A percentile compares a stretch with the other conserved stretches of the same genome.
Conservation (phyloP, 768 basidiomycete species). For the Amanita molliuscula region DNA sequence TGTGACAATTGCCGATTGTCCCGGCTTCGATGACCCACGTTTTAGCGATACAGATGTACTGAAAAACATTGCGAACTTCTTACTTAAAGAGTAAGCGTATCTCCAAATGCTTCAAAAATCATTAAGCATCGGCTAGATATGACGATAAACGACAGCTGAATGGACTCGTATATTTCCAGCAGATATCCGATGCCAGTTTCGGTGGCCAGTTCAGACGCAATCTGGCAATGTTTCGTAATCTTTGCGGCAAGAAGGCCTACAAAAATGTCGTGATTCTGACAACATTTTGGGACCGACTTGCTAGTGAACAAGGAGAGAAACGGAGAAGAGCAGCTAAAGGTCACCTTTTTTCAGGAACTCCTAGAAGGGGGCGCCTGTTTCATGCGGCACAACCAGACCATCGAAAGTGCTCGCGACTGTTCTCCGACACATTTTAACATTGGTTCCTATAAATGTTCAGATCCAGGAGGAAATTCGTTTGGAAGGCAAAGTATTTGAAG, state of each 20-base stretch:
- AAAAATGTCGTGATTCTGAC: slow-evolving; percentile 35
- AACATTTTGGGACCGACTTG: slow-evolving; percentile 32
- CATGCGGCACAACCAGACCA: background rate
- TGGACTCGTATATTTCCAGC: background rate
- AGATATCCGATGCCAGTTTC: background rate
- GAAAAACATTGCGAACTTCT: slow-evolving; percentile 17
- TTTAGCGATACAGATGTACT: slow-evolving; percentile 8
- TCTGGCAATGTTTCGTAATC: slow-evolving; percentile 31
- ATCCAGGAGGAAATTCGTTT: slow-evolving; percentile 11
- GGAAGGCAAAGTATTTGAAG: slow-evolving; percentile 16
- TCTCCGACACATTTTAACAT: slow-evolving; percentile 18
- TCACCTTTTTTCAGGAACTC: slow-evolving; percentile 25
- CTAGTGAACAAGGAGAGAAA: slow-evolving; percentile 18
- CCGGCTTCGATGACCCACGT: slow-evolving; percentile 31
- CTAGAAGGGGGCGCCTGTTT: background rate
- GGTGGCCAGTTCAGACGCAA: background rate
- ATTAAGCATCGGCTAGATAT: background rate
- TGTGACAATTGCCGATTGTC: slow-evolving; percentile 30
- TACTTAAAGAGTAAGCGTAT: background rate
- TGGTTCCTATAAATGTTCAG: slow-evolving; percentile 5
- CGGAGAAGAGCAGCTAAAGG: slow-evolving; percentile 26
- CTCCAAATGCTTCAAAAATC: background rate
- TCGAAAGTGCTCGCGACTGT: slow-evolving; percentile 9
- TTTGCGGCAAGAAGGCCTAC: slow-evolving; percentile 34
- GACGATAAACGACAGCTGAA: background rate